Base-by-base conservation (phyloP, 75 land plant species). In the Gnetum montanum region DNA sequence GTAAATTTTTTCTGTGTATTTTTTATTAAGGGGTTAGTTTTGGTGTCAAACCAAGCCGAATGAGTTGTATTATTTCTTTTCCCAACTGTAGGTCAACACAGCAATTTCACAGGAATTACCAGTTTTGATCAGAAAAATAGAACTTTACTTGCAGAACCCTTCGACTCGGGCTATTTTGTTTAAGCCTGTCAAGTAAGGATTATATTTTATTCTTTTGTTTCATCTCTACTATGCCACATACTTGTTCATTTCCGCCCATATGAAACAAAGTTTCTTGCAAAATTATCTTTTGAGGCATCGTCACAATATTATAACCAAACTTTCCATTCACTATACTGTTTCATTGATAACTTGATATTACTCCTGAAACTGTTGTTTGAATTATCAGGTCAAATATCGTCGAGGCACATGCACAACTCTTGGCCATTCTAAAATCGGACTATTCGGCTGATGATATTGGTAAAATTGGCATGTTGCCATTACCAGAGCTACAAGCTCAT, bases 331-430 rank as follows among this genome's bases (percentile, higher is more conserved):
- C n/a, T 15, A 8, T 55, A 31, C 37, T 55, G 6, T 4, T n/a
- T n/a, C n/a, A n/a, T n/a, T n/a, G n/a, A 25, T 35, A 13, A 34
- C 8, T 8, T 6, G 34, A 22, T 18, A 8, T 10, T 10, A 40
- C 15, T 10, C 41, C 41, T 10, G 15, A n/a, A n/a, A n/a, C n/a
- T n/a, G n/a, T n/a, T n/a, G n/a, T 44, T 51, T 18, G 3, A 46
- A 24, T 4, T 23, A 65, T 64, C 84, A 94, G 95, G 76, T 79
- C 90, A 53, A 93, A 93, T 61, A 82, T 93, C 51, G 67, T 93
- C 40, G 98, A 93, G 69, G 98, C 98, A 6, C 85, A 93, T 77
- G 40, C 68, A 28, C 98, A 90, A 59, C 68, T 93, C 20, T 76
- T 71, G 30, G 27, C 66, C 1, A 46, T 85, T 6, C 50, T 89